phyloP scores from a whole-genome alignment of 805 yeast genomes.

The Saccharomycopsis babjevae region DNA sequence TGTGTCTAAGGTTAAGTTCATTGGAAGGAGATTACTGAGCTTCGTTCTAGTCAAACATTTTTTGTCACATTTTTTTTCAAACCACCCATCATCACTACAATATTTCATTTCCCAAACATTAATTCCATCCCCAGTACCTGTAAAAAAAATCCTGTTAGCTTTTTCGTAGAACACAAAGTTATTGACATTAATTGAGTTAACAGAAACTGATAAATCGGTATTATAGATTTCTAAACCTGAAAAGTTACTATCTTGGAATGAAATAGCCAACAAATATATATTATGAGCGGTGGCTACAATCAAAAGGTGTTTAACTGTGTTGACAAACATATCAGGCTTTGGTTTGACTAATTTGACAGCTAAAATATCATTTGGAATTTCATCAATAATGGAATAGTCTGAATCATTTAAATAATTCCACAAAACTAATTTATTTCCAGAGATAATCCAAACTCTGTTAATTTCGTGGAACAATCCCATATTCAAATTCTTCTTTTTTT shows the following conservation, averaged over 20 bases:
- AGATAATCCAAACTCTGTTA: conserved; percentile 74
- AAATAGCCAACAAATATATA: conserved; percentile 66
- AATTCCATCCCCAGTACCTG: conserved; percentile 67
- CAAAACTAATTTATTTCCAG: conserved; percentile 69
- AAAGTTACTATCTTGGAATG: conserved; percentile 33
- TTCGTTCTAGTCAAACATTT: conserved; percentile 70
- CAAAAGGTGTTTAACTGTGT: conserved; percentile 60
- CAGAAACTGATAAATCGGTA: conserved; percentile 71
- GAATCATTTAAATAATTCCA: conserved; percentile 66
- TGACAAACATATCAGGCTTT: conserved; percentile 68
- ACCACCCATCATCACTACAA: conserved; percentile 77
- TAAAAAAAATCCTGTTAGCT: conserved; percentile 74
- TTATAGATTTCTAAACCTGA: conserved; percentile 60
- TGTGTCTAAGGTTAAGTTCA: conserved; percentile 1
- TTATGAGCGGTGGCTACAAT: conserved; percentile 74
- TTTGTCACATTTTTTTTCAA: conserved; percentile 71
- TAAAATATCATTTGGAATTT: conserved; percentile 64
- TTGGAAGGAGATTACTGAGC: conserved; percentile 43
- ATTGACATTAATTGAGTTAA: conserved; percentile 67
- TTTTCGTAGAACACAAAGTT: conserved; percentile 47
- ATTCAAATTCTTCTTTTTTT: conserved; percentile 54
- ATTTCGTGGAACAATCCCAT: conserved; percentile 81
- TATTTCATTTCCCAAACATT: conserved; percentile 85
- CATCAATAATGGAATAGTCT: conserved; percentile 75
- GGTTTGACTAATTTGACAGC: conserved; percentile 76